Evolutionary conservation across 2,329 filamentous ascomycete species (phyloP), one percentile per base, ranked within the genome.

Genomic region (Pyrenophora teres): DNA sequence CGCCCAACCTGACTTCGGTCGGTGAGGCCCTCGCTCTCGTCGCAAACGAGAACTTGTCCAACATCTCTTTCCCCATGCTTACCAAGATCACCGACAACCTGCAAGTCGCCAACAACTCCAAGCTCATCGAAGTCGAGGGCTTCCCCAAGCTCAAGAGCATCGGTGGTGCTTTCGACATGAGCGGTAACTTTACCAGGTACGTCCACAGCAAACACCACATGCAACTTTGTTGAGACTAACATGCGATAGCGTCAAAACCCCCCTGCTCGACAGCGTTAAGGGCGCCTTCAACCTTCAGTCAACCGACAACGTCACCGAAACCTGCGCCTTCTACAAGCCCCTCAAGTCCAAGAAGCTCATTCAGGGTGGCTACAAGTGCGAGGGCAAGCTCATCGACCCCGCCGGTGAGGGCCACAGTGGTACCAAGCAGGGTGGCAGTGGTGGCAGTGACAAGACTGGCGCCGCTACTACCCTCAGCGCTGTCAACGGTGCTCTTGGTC

Each of bases 41-140:
- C 63, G 77, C 77, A 75, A 86, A 86, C 78, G 65, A 74, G 57
- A 65, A 79, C 57, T 69, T 87, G 55, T 76, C 78, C 72, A 96
- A 96, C 83, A 81, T 97, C 76, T 86, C 87, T 53, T 83, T 96
- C 76, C 87, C 88, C 40, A 40, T 71, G 18, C 81, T 97, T 39
- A 81, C 80, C 61, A 82, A 77, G 47, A 83, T 96, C 67, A 85
- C 83, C 63, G 92, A 90, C 78, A 90, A 88, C 73, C 84, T 96
- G 73, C 86, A 88, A 64, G 85, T 99, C 70, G 87, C 89, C 77
- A 96, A 96, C 85, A 97, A 97, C 87, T 90, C 90, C 55, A 79
- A 80, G 49, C 83, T 97, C 30, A 64, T 76, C 50, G 72, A 78
- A 54, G 80, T 97, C 50, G 76, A 83, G 59, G 85, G 84, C 30